Conservation (phyloP, 257 asterid species). For the Gynochthodes officinalis region DNA sequence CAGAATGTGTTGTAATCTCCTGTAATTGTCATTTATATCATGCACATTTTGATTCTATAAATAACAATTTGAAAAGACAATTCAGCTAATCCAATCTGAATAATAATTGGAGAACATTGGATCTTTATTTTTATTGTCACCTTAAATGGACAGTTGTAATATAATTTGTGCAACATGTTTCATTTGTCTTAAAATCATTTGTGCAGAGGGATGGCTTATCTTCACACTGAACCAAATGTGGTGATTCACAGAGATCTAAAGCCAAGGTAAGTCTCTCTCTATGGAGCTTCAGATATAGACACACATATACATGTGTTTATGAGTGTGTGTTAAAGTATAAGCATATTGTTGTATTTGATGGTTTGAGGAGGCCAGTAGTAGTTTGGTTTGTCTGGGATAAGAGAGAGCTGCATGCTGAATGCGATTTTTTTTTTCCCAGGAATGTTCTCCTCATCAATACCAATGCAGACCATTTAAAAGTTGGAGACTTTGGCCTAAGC, state of each 20-base stretch:
- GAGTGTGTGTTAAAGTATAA: background rate
- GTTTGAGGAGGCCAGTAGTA: background rate
- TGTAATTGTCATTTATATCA: background rate
- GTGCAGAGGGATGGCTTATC: slow-evolving; percentile 98
- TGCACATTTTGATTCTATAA: background rate
- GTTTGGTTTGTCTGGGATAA: background rate
- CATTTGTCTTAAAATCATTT: slow-evolving; percentile 18
- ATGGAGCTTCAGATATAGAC: background rate
- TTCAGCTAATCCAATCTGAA: background rate
- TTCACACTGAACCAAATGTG: slow-evolving; percentile 96
- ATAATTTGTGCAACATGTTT: background rate
- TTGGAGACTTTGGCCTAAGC: slow-evolving; percentile 97
- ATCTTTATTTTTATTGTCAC: background rate
- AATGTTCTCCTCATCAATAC: slow-evolving; percentile 92
- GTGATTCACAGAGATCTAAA: slow-evolving; percentile 93
- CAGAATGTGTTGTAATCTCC: background rate
- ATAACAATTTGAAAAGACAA: background rate
- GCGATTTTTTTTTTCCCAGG: slow-evolving; percentile 44
- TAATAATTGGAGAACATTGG: background rate
- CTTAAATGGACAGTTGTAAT: slow-evolving; percentile 1
- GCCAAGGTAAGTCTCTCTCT: slow-evolving; percentile 67
- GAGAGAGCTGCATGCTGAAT: slow-evolving; percentile 18
- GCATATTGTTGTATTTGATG: background rate
- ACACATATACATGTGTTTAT: background rate
- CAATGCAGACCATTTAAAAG: slow-evolving; percentile 94